Conservation (phyloP, 106 monocot genomes). For the Acorus gramineus region DNA sequence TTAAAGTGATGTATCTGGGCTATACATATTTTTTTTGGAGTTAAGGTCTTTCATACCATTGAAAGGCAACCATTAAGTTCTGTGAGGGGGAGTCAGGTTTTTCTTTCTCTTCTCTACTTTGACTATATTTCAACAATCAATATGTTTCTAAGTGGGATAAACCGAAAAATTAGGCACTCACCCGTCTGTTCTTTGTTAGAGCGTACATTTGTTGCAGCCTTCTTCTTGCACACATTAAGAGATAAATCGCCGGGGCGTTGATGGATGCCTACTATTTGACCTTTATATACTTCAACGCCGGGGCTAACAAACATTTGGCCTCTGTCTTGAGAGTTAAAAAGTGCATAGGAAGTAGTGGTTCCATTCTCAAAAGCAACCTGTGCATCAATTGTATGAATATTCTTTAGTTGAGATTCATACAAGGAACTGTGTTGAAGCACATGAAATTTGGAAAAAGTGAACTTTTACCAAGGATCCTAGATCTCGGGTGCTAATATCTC, state of each 20-base stretch:
- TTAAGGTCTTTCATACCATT: no score
- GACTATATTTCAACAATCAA: no score
- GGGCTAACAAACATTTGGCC: conserved; percentile 80
- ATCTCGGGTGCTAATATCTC: conserved; percentile 85
- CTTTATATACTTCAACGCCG: conserved; percentile 83
- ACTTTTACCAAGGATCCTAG: conserved; percentile 79
- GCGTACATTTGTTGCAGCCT: conserved; percentile 92
- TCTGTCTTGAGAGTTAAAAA: conserved; percentile 89
- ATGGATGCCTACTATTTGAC: conserved; percentile 91
- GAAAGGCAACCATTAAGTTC: no score
- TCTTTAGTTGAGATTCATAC: no score
- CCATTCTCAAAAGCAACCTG: conserved; percentile 96
- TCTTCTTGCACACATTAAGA: conserved; percentile 97
- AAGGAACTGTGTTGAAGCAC: no score
- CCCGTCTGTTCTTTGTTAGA: conserved; percentile 96
- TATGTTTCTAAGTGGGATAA: not conserved
- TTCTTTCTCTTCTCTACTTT: no score
- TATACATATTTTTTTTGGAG: no score
- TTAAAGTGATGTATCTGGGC: no score
- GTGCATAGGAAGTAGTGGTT: conserved; percentile 84
- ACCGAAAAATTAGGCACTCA: conserved; percentile 7
- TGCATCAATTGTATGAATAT: no score
- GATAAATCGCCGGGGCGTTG: conserved; percentile 94
- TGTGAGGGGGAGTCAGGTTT: no score
- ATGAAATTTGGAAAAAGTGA: no score